Conservation (phyloP, 805 yeast species). For the Wickerhamiella siamensis region DNA sequence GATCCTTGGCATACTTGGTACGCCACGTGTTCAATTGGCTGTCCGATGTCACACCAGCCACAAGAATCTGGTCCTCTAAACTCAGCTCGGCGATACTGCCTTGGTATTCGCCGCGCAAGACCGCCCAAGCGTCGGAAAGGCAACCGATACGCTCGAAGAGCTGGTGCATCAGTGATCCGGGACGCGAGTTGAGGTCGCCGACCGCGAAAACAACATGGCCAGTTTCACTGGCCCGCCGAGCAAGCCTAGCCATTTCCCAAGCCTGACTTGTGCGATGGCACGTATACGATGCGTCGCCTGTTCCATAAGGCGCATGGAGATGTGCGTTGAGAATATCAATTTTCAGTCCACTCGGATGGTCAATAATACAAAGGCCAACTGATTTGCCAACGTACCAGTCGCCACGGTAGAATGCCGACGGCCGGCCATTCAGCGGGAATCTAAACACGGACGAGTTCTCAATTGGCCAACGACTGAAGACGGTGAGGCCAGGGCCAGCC, state of each 20-base stretch:
- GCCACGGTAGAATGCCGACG: constrained; percentile 85
- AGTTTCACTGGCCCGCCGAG: constrained; percentile 44
- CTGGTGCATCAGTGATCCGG: constrained; percentile 70
- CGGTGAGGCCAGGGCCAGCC: constrained; percentile 85
- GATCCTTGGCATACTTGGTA: constrained; percentile 33
- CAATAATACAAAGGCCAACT: constrained; percentile 56
- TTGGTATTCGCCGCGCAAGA: constrained; percentile 36
- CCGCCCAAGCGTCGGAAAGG: constrained; percentile 72
- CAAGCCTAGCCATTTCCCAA: constrained; percentile 75
- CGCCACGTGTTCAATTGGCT: constrained; percentile 83
- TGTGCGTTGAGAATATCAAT: constrained; percentile 80
- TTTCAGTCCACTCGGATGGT: constrained; percentile 33
- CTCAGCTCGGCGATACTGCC: constrained; percentile 32
- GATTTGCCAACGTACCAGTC: constrained; percentile 97
- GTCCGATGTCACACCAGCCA: constrained; percentile 85
- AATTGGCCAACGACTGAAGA: constrained; percentile 74
- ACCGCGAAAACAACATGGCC: constrained; percentile 81
- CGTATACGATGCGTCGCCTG: constrained; percentile 78
- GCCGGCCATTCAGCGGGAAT: constrained; percentile 87
- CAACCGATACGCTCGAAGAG: constrained; percentile 57
- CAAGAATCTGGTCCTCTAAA: constrained; percentile 46
- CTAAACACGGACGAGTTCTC: constrained; percentile 63
- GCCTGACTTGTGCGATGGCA: constrained; percentile 93
- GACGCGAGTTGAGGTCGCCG: constrained; percentile 85
- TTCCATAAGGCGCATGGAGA: constrained; percentile 92